Base-by-base conservation (phyloP, 352 stramenopile genomes). In the Blastocystis hominis region DNA sequence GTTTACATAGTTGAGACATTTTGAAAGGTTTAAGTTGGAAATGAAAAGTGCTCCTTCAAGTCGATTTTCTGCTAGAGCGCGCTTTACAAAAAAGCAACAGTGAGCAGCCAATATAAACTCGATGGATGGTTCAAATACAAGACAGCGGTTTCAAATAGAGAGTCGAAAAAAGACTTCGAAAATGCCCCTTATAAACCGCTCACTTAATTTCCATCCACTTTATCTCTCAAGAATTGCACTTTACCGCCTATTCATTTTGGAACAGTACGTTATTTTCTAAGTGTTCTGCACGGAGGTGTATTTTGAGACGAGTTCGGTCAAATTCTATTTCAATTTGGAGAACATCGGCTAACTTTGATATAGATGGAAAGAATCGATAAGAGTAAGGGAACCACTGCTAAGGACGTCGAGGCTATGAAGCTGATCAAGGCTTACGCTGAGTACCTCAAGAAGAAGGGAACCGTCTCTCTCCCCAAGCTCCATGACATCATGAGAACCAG, bases 401-500 rank as follows among this genome's bases (percentile, higher is more conserved):
- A 78, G 66, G 77, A 87, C 53, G 66, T 87, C 3, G 62, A 75
- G 44, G 77, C 77, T 44, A 78, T 78, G 62, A 61, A 61, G 46
- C 66, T 87, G 4, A 87, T 87, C 44, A 62, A 75, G 30, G 77
- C 77, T 55, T 87, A 87, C 36, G 77, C 77, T 61, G 61, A 87
- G 4, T 78, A 66, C 77, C 47, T 87, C 13, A 87, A 87, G 77
- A 56, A 59, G 34, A 66, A 40, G 0, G 77, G 77, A 78, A 87
- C 77, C 55, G 64, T 87, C 30, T 54, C 77, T 20, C 66, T 87
- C 30, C 77, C 77, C 63, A 87, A 87, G 77, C 30, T 78, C 0
- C 77, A 87, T 38, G 77, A 87, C 59, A n/a, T 87, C n/a, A 87
- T 87, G 77, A 75, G 66, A 78, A 87, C 77, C 34, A 40, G 42